phyloP scores from a whole-genome alignment of 2,329 filamentous ascomycete species.

The Fusarium buxicola region DNA sequence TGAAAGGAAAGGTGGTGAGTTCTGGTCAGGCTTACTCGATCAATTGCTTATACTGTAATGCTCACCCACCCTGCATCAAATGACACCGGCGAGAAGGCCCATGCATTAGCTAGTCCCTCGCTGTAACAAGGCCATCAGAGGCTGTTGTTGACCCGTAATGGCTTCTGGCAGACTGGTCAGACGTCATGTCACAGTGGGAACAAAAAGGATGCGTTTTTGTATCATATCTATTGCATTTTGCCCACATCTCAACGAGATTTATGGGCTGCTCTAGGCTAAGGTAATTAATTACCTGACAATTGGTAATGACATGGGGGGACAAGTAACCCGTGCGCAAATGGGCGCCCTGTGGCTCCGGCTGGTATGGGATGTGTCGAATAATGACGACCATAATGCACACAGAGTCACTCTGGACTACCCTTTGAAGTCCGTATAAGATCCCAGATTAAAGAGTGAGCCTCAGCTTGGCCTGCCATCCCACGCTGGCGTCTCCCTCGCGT shows the following conservation, averaged over 20 bases:
- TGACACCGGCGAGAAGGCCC: background rate
- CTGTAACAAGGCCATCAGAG: no score
- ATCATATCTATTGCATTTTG: conserved; percentile 3
- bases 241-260: conserved; percentile 2
- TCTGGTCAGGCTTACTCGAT: background rate
- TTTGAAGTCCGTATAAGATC: background rate
- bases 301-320: conserved; percentile 6
- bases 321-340: conserved; percentile 5
- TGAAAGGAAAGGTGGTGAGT: background rate
- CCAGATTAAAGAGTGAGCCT: background rate
- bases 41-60: background rate
- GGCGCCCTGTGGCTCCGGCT: background rate
- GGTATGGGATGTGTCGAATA: background rate
- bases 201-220: background rate
- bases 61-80: conserved; percentile 11
- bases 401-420: background rate
- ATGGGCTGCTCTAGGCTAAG: conserved; percentile 3
- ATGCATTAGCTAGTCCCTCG: no score
- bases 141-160: conserved; percentile 2
- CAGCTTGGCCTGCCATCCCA: conserved; percentile 4
- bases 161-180: conserved; percentile 2
- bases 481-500: conserved; percentile 1
- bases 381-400: background rate
- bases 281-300: no score
- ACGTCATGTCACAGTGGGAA: conserved; percentile 1